Base-by-base conservation (phyloP, 441 rosid species). In the Kokia cookei region DNA sequence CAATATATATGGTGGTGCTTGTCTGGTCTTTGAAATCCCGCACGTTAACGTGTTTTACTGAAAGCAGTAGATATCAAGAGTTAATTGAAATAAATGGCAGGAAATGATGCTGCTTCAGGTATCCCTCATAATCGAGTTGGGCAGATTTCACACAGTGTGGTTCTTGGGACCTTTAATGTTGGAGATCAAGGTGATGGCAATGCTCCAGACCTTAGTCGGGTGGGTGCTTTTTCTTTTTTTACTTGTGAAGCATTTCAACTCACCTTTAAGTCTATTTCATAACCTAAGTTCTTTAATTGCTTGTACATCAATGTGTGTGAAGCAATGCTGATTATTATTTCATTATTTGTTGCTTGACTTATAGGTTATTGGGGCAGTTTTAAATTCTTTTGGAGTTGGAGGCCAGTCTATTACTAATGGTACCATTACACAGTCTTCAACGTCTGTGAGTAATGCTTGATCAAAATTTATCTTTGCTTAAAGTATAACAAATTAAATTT, bases 351-450 rank as follows among this genome's bases (percentile, higher is more conserved):
- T 53, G 71, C 65, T 71, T 67, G 32, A 53, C 63, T 45, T 85
- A 69, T 78, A 96, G 99, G 93, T 91, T 79, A 90, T 96, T 81
- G 98, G 98, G 62, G 90, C 94, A 29, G 91, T 92, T 80, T 81
- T 96, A 60, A 96, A 89, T 83, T 91, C 97, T 55, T 79, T 96
- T 65, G 98, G 97, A 65, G 71, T 89, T 65, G 88, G 96, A 15
- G 87, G 90, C 58, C 95, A 87, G 79, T 73, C 80, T 26, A 15
- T 53, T 13, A 37, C 24, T 15, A 65, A 37, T 54, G 43, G 51
- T 45, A 64, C 43, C 24, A 27, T 24, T 65, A 9, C 71, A 54
- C 76, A 64, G 37, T 65, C 71, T 43, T 65, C 76, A 37, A 37
- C 76, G 27, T 22, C 40, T 67, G 76, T 74, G 64, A 74, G 76